Conservation (phyloP, 176 grass and related monocot genomes). For the Triticum monococcum region DNA sequence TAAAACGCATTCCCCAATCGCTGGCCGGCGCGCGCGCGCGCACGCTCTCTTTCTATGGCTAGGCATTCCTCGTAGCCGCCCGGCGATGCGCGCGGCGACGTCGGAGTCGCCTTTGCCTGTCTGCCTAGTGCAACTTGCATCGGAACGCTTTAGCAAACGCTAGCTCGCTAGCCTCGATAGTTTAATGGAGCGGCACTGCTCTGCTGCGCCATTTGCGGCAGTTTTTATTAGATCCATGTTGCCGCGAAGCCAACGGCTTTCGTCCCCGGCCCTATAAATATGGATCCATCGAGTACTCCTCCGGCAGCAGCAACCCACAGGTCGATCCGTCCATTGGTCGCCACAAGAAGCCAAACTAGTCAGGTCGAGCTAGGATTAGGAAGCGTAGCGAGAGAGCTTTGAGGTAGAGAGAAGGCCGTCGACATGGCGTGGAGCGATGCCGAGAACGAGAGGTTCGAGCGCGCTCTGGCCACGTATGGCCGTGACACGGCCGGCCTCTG, state of each 20-base stretch:
- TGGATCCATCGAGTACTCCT: background rate
- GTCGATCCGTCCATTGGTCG: background rate
- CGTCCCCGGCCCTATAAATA: conserved; percentile 34
- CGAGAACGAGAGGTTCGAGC: conserved; percentile 61
- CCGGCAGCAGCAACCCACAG: background rate
- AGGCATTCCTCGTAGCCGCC: conserved; percentile 7
- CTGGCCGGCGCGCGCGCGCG: background rate
- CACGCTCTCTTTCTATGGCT: background rate
- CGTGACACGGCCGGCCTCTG: conserved; percentile 44
- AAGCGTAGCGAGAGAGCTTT: background rate
- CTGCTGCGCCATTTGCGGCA: conserved; percentile 15
- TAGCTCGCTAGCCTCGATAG: conserved; percentile 10
- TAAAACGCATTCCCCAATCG: conserved; percentile 43
- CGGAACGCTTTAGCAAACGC: conserved; percentile 28
- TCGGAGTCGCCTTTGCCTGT: background rate
- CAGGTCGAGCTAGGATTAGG: background rate
- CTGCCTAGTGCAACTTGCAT: conserved; percentile 20
- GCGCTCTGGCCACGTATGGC: conserved; percentile 44
- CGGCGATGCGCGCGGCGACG: background rate
- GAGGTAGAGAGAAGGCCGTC: background rate
- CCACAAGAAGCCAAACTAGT: background rate
- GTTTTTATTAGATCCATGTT: conserved; percentile 16
- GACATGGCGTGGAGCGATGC: conserved; percentile 40
- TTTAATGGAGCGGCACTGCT: conserved; percentile 3
- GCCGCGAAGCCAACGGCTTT: background rate